A percentile compares a stretch with the other conserved stretches of the same genome.
Conservation (phyloP, 2,329 filamentous ascomycete genomes). For the Sphaceloma murrayae region DNA sequence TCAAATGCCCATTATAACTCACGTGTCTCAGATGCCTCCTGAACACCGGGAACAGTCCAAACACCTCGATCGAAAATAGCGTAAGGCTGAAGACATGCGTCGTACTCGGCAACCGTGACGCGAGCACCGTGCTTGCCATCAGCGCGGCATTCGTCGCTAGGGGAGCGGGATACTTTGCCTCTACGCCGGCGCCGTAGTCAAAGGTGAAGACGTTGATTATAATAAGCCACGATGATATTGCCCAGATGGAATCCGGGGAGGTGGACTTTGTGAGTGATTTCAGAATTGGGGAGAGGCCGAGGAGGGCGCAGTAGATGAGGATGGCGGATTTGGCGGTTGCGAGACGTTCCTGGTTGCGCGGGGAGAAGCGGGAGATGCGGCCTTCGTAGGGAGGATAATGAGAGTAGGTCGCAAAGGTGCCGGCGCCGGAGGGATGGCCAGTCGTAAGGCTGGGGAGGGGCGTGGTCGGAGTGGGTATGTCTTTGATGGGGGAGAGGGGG, state of each 20-base stretch:
- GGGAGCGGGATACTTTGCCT: conserved; percentile 57
- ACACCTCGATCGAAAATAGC: conserved; percentile 93
- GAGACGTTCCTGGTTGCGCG: conserved; percentile 53
- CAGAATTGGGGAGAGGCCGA: conserved; percentile 87
- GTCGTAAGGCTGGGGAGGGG: conserved; percentile 20
- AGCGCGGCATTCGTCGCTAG: conserved; percentile 91
- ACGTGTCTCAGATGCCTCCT: conserved; percentile 75
- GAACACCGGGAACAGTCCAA: conserved; percentile 95
- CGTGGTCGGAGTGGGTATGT: conserved; percentile 14
- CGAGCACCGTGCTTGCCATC: conserved; percentile 91
- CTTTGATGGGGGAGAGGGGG: conserved; percentile 26
- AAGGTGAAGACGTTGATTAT: conserved; percentile 97
- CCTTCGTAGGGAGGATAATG: conserved; percentile 31
- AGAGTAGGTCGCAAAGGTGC: conserved; percentile 37
- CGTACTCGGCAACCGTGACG: conserved; percentile 77
- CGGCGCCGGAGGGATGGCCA: conserved; percentile 23
- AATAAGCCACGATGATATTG: conserved; percentile 85
- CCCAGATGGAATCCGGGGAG: conserved; percentile 92
- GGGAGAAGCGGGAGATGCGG: conserved; percentile 37
- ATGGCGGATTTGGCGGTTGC: conserved; percentile 85
- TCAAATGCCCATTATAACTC: conserved; percentile 70
- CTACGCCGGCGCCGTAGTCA: conserved; percentile 71
- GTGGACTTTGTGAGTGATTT: conserved; percentile 94
- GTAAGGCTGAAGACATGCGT: conserved; percentile 92
- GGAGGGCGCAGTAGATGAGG: conserved; percentile 83